Evolutionary conservation across 169 alveolate genomes (phyloP).

Genomic region (Eimeria sp.): DNA sequence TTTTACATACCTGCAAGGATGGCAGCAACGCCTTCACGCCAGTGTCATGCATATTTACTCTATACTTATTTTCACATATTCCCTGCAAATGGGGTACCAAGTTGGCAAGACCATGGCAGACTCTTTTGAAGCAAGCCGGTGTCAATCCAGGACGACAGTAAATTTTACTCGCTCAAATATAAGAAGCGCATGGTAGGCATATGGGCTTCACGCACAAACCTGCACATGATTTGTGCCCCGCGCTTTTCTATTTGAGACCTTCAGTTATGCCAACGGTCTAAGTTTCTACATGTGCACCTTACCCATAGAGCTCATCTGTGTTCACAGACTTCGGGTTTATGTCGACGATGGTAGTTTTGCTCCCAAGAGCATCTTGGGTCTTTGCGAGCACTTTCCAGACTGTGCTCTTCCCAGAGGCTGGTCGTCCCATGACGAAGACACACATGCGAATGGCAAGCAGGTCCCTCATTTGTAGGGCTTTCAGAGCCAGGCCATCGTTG

Average conservation of each 20-base stretch:
- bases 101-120: not conserved
- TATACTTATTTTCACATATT: not conserved
- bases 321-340: constrained; percentile 95
- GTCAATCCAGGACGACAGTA: not conserved
- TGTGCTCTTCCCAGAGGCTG: constrained; percentile 97
- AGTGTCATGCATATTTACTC: not conserved
- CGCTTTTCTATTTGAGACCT: not conserved
- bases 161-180: not conserved
- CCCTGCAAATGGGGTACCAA: not conserved
- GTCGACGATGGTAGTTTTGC: constrained; percentile 95
- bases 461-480: constrained; percentile 96
- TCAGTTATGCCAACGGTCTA: not conserved
- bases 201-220: not conserved
- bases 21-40: not conserved
- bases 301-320: constrained; percentile 96
- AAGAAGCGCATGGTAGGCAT: not conserved
- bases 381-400: constrained; percentile 97
- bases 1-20: constrained; percentile 88
- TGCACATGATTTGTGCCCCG: not conserved
- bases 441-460: constrained; percentile 97
- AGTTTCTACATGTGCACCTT: not conserved
- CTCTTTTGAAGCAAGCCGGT: not conserved
- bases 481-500: constrained; percentile 91
- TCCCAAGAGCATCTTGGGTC: constrained; percentile 95
- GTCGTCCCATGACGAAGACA: constrained; percentile 98